Base-by-base conservation (phyloP, 805 yeast species). In the Kluyveromyces wickerhamii region DNA sequence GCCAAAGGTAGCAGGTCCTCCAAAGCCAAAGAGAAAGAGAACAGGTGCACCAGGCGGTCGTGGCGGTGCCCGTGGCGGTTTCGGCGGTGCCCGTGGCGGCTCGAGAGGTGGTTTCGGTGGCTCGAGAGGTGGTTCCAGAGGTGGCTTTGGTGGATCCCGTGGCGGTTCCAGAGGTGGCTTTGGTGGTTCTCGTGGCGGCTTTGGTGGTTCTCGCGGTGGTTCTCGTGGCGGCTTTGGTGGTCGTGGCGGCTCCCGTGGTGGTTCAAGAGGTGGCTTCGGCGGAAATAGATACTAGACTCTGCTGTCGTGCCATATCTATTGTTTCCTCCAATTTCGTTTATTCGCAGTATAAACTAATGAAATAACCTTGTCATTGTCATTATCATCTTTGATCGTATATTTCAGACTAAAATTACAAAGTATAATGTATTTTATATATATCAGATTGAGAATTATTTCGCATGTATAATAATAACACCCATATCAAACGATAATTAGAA, bases 1-100 rank as follows among this genome's bases (percentile, higher is more conserved):
- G 67, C 95, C 99, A 34, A 85, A 85, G 69, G 79, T 74, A 37
- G 74, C 74, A 30, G 89, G 88, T 26, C 92, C 95, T 45, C 81
- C 80, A 57, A 79, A 82, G 48, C 75, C 81, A 60, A 79, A 69
- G 65, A 78, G 75, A 68, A 69, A 78, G 62, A 67, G 75, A 51
- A 66, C 71, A 27, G 69, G 73, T 39, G 74, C 77, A 40, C 73
- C 76, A 29, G 71, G 74, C 24, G 67, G 71, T 37, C 63, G 69
- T 21, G 63, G 62, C 38, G 65, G 67, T 36, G 67, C 72, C 27
- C 65, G 71, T 34, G 64, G 67, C 22, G 66, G 67, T 31, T 46
- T 72, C 40, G 71, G 77, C 34, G 73, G 74, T 13, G 48, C 63
- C 27, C 68, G 76, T 29, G 65, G 65, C 27, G 61, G 71, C 22